Conservation (phyloP, 768 basidiomycete genomes). For the Phanerodontia chrysosporium region DNA sequence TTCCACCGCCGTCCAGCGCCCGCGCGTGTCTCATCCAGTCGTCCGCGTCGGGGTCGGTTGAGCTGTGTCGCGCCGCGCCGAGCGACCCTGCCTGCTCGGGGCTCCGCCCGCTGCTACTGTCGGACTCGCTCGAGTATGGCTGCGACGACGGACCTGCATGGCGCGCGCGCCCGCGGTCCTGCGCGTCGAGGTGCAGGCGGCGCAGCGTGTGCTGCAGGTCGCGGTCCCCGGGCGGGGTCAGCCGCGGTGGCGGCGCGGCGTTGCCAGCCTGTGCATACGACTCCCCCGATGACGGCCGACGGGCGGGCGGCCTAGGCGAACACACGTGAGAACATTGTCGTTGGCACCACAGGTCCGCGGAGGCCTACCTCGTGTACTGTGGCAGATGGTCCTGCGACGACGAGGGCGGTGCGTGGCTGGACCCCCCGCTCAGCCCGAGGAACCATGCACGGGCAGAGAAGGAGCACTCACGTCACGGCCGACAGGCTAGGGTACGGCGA, state of each 20-base stretch:
- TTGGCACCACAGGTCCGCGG: not conserved
- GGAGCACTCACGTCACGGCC: conserved; percentile 9
- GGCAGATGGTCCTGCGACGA: not conserved
- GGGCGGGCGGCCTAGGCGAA: not conserved
- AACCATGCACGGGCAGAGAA: not conserved
- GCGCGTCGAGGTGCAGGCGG: conserved; percentile 3
- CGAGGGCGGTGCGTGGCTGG: not conserved
- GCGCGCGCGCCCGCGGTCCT: not conserved
- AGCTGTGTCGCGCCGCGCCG: conserved; percentile 9
- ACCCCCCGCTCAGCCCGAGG: not conserved
- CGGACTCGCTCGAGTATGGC: conserved; percentile 13
- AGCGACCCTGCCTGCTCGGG: not conserved
- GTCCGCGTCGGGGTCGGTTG: conserved; percentile 8
- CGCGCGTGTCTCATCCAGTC: conserved; percentile 7
- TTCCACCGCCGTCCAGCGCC: conserved; percentile 8
- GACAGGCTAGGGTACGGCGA: conserved; percentile 7
- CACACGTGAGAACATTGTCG: not conserved
- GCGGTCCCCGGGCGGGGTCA: conserved; percentile 4
- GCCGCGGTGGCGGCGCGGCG: not conserved
- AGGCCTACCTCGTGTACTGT: conserved; percentile 7
- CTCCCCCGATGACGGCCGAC: not conserved
- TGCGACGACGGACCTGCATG: conserved; percentile 1
- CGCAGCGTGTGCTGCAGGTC: conserved; percentile 10
- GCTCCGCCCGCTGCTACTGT: conserved; percentile 9
- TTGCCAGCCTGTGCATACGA: not conserved